These are phyloP conservation scores for Solanum neorickii DNA, from an alignment of 257 asterid species.

Conservation along the genomic window DNA sequence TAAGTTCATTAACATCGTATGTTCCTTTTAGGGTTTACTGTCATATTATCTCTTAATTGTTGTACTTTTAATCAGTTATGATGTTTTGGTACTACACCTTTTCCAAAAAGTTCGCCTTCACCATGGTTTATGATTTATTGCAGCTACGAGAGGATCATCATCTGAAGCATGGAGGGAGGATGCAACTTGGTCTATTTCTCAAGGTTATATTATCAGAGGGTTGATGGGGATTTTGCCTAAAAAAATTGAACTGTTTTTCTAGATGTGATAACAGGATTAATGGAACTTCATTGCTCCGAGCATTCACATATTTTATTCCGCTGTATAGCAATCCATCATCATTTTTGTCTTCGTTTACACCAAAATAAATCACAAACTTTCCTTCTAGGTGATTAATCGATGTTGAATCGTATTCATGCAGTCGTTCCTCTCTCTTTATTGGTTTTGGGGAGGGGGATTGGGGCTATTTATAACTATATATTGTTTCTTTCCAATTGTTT, in stretches of 20 bases:
- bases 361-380: not conserved
- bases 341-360: not conserved
- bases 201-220: constrained; percentile 36
- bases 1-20: not conserved
- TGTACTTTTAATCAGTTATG: not conserved
- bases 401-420: not conserved
- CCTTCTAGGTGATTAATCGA: not conserved
- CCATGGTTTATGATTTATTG: not conserved
- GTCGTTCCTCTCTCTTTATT: not conserved
- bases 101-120: not conserved
- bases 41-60: not conserved
- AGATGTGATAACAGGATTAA: not conserved
- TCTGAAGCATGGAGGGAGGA: constrained; percentile 94
- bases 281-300: not conserved
- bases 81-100: not conserved
- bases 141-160: constrained; percentile 99
- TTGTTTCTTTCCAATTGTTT: not conserved
- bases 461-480: not conserved
- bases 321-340: not conserved
- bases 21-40: not conserved
- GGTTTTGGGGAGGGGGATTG: not conserved
- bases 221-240: not conserved
- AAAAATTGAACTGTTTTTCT: not conserved
- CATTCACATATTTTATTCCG: not conserved
- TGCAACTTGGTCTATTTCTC: constrained; percentile 93